Percentiles rank a stretch among this genome's conserved stretches.
These are phyloP conservation scores for Bacterosira constricta DNA, from an alignment of 108 stramenopile species.

Conservation along the genomic window DNA sequence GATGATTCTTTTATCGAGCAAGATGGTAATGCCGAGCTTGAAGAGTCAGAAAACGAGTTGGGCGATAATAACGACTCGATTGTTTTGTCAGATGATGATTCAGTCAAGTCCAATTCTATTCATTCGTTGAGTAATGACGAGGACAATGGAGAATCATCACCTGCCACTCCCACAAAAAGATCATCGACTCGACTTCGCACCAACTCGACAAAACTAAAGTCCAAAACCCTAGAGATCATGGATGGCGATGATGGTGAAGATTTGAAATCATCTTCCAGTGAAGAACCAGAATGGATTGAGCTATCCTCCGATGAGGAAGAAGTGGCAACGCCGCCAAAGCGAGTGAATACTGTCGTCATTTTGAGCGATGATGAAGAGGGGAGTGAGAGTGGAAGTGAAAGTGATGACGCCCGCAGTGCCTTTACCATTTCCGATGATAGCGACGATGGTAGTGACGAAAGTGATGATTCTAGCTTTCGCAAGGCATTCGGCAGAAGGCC, in stretches of 20 bases:
- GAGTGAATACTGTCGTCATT: conserved; percentile 50
- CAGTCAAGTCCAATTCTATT: not conserved
- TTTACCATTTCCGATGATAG: conserved; percentile 27
- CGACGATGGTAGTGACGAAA: conserved; percentile 14
- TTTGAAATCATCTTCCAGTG: conserved; percentile 16
- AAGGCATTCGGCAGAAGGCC: not conserved
- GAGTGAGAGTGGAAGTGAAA: conserved; percentile 32
- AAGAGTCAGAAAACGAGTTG: not conserved
- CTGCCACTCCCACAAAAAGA: not conserved
- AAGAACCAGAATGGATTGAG: conserved; percentile 34
- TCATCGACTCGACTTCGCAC: not conserved
- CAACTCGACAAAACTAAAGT: not conserved
- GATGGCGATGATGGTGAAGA: conserved; percentile 6
- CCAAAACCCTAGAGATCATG: not conserved
- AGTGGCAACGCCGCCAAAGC: conserved; percentile 15
- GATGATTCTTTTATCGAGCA: not conserved
- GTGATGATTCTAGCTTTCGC: conserved; percentile 4
- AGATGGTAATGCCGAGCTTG: not conserved
- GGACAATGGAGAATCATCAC: not conserved
- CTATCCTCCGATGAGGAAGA: conserved; percentile 33
- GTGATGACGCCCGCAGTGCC: conserved; percentile 13
- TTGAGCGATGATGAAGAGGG: conserved; percentile 51
- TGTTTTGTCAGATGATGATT: not conserved
- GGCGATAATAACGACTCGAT: conserved; percentile 1
- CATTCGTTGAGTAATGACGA: not conserved